Percentiles rank a stretch among this genome's conserved stretches.
Conservation (phyloP, 192 early-diverging fungal genomes). For the Nowakowskiella sp. region DNA sequence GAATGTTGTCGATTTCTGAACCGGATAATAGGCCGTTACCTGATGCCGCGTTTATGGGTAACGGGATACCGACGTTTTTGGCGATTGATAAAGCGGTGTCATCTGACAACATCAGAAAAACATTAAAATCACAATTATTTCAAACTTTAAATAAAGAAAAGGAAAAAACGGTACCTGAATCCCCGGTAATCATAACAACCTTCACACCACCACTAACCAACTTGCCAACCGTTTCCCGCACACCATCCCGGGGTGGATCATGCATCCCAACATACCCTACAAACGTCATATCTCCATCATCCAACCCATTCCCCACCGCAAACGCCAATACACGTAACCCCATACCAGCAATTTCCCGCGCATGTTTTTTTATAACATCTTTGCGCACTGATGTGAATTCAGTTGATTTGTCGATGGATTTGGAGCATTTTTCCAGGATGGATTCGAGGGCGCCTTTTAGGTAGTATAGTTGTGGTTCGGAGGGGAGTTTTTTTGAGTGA, state of each 20-base stretch:
- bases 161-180: constrained; percentile 47
- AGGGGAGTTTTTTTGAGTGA: constrained; percentile 20
- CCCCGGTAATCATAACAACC: constrained; percentile 97
- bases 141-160: constrained; percentile 3
- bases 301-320: constrained; percentile 52
- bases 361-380: constrained; percentile 48
- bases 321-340: constrained; percentile 84
- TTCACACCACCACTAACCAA: constrained; percentile 74
- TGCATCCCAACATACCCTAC: constrained; percentile 82
- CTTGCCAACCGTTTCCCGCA: constrained; percentile 62
- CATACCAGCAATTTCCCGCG: constrained; percentile 59
- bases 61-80: constrained; percentile 72
- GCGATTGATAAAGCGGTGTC: constrained; percentile 88
- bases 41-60: constrained; percentile 6
- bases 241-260: constrained; percentile 81
- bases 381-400: constrained; percentile 13
- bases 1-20: constrained; percentile 28
- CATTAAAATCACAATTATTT: too few relatives aligned
- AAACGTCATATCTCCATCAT: constrained; percentile 54
- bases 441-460: constrained; percentile 85
- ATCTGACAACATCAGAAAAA: constrained; percentile 31
- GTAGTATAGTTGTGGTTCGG: constrained; percentile 39
- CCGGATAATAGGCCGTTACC: constrained; percentile 31
- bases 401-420: constrained; percentile 35
- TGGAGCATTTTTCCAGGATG: constrained; percentile 62